Evolutionary conservation across 1,139 yeast species (phyloP).

Genomic region (Pichia sp.): DNA sequence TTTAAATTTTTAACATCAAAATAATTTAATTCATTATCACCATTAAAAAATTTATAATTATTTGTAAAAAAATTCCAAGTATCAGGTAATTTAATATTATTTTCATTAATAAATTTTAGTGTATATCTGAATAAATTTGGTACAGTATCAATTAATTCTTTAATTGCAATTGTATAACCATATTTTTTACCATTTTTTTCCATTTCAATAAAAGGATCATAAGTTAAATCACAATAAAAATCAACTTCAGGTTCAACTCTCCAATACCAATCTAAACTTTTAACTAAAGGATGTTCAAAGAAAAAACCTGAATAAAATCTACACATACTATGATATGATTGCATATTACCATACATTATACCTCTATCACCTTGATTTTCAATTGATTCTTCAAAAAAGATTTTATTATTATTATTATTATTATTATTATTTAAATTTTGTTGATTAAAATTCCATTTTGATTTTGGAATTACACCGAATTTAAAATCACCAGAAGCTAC

Average conservation of each 20-base stretch:
- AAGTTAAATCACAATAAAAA: slow-evolving; percentile 82
- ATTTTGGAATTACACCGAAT: slow-evolving; percentile 51
- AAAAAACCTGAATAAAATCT: slow-evolving; percentile 75
- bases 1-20: slow-evolving; percentile 22
- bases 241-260: slow-evolving; percentile 88
- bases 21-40: slow-evolving; percentile 25
- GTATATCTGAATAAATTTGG: slow-evolving; percentile 77
- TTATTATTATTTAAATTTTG: slow-evolving; percentile 20
- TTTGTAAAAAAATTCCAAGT: slow-evolving; percentile 53
- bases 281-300: slow-evolving; percentile 65
- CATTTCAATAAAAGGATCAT: slow-evolving; percentile 88
- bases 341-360: slow-evolving; percentile 74
- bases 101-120: slow-evolving; percentile 47
- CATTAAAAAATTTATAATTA: slow-evolving; percentile 27
- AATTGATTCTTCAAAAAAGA: slow-evolving; percentile 45
- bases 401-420: slow-evolving; percentile 10
- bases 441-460: slow-evolving; percentile 55
- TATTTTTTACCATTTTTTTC: slow-evolving; percentile 59
- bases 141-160: slow-evolving; percentile 70
- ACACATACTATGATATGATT: slow-evolving; percentile 65
- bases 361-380: slow-evolving; percentile 73
- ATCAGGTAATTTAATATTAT: slow-evolving; percentile 40
- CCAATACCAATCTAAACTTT: slow-evolving; percentile 83
- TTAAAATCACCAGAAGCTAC: slow-evolving; percentile 54
- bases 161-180: slow-evolving; percentile 74